These are phyloP conservation scores for Gymnopus androsaceus DNA, from an alignment of 1,284 basidiomycete genomes.

Conservation along the genomic window DNA sequence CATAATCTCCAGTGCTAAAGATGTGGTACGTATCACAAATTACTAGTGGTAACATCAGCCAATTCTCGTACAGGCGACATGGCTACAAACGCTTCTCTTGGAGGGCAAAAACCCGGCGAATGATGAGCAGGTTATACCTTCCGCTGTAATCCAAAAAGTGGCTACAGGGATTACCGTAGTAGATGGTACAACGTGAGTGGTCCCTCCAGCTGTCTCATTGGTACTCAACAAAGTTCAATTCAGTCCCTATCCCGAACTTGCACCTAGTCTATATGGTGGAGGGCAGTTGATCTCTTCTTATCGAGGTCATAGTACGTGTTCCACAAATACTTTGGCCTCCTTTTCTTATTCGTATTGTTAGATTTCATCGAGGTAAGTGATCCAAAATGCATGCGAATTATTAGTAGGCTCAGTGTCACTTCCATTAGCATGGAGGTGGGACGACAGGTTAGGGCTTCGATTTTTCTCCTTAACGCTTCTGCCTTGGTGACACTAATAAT, in stretches of 20 bases:
- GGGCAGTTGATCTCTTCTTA: constrained; percentile 26
- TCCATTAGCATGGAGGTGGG: constrained; percentile 22
- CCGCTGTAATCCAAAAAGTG: constrained; percentile 22
- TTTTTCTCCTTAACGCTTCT: neutral
- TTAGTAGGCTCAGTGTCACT: neutral
- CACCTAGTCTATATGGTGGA: constrained; percentile 26
- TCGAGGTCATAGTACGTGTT: constrained; percentile 24
- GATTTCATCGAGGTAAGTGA: constrained; percentile 13
- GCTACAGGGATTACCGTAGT: constrained; percentile 24
- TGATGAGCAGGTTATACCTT: constrained; percentile 21
- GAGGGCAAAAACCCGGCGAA: constrained; percentile 25
- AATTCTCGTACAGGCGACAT: constrained; percentile 24
- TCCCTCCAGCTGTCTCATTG: neutral
- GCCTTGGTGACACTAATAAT: neutral
- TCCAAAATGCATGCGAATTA: neutral
- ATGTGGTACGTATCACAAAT: constrained; percentile 22
- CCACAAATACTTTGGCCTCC: neutral
- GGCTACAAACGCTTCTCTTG: constrained; percentile 28
- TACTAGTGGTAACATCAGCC: neutral
- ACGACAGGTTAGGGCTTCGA: constrained; percentile 21
- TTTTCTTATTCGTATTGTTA: neutral
- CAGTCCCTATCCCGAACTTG: constrained; percentile 22
- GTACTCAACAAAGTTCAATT: neutral
- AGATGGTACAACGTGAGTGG: constrained; percentile 15
- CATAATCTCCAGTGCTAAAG: constrained; percentile 26